Percentiles rank a stretch among this genome's conserved stretches.
Conservation (phyloP, 768 basidiomycete species). For the Amylocystis lapponica region DNA sequence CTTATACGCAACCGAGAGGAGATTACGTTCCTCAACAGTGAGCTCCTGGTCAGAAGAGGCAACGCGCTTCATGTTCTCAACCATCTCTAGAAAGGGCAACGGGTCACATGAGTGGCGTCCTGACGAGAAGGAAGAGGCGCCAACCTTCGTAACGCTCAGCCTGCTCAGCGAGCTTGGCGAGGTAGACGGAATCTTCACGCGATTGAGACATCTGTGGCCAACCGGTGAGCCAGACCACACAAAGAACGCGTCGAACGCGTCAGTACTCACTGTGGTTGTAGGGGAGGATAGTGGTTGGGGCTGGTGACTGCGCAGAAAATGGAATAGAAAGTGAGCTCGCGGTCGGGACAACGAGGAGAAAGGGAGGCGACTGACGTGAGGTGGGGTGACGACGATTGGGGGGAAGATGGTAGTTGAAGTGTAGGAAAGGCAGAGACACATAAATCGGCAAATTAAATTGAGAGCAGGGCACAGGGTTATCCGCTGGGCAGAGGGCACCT, state of each 20-base stretch:
- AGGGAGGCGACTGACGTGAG: conserved; percentile 35
- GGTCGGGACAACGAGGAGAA: conserved; percentile 26
- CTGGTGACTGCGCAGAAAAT: conserved; percentile 11
- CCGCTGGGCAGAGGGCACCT: conserved; percentile 36
- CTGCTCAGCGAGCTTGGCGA: conserved; percentile 99
- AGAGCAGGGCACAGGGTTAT: conserved; percentile 68
- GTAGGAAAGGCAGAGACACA: conserved; percentile 34
- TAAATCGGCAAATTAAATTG: conserved; percentile 60
- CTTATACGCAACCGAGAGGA: conserved; percentile 98
- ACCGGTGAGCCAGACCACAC: conserved; percentile 22
- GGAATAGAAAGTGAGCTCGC: conserved; percentile 30
- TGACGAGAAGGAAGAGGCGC: conserved; percentile 6
- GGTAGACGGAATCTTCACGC: conserved; percentile 98
- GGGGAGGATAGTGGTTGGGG: conserved; percentile 15
- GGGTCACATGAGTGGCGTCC: conserved; percentile 12
- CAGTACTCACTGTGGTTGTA: conserved; percentile 36
- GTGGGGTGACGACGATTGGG: conserved; percentile 33
- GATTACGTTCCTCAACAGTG: conserved; percentile 97
- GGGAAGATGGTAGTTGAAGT: conserved; percentile 36
- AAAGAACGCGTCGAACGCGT: conserved; percentile 37
- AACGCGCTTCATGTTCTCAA: conserved; percentile 99
- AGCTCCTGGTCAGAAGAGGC: conserved; percentile 97
- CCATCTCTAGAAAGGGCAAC: conserved; percentile 66
- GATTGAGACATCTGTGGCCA: conserved; percentile 60
- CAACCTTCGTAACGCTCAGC: conserved; percentile 98